Conservation (phyloP, 2,329 filamentous ascomycete genomes). For the Teratosphaeria epicoccoides region DNA sequence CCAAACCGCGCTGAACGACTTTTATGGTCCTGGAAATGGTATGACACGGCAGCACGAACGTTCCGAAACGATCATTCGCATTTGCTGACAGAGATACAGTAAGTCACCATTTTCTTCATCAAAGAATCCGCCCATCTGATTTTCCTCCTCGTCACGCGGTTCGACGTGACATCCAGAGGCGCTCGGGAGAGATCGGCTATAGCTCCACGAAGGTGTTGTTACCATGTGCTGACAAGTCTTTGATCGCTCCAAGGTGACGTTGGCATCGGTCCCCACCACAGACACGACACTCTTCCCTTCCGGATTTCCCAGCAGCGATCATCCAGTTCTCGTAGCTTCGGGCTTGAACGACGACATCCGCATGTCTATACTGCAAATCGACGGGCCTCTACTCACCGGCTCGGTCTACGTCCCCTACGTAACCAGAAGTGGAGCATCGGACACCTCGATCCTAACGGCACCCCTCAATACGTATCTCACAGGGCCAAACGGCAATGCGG, state of each 20-base stretch:
- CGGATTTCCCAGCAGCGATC: constrained; percentile 12
- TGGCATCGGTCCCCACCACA: constrained; percentile 6
- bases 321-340: constrained; percentile 12
- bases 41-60: not conserved
- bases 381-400: constrained; percentile 8
- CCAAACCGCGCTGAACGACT: not conserved
- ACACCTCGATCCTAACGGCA: not conserved
- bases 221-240: not conserved
- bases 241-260: not conserved
- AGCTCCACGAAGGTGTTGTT: not conserved
- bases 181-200: no score
- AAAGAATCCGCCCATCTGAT: no score
- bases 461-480: constrained; percentile 8
- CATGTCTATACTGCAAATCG: constrained; percentile 15
- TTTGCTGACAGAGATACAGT: not conserved
- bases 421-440: constrained; percentile 1
- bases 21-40: not conserved
- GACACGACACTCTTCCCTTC: constrained; percentile 12
- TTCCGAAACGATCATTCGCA: not conserved
- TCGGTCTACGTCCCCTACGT: constrained; percentile 12
- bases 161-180: no score
- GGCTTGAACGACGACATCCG: constrained; percentile 12
- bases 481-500: constrained; percentile 10
- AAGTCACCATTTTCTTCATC: no score
- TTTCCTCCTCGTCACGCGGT: no score